These are phyloP conservation scores for Allium cepa DNA, from an alignment of 106 monocot genomes.

Conservation along the genomic window DNA sequence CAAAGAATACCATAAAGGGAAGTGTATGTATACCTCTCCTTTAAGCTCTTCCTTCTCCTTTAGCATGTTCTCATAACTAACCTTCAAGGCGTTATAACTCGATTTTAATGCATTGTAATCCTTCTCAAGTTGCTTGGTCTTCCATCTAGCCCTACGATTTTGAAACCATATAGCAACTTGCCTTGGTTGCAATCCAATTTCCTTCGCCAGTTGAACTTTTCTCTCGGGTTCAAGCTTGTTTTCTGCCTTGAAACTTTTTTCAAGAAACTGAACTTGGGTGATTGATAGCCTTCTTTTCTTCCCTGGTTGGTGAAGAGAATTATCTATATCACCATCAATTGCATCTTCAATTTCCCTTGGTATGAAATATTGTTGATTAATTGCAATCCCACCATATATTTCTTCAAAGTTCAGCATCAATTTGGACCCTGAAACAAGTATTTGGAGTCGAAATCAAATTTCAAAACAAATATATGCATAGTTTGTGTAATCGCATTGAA, in stretches of 20 bases:
- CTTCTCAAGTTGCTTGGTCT: conserved; percentile 59
- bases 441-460: background rate
- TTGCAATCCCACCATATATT: background rate
- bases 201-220: conserved; percentile 64
- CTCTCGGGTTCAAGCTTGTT: conserved; percentile 85
- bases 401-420: conserved; percentile 40
- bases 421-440: conserved; percentile 30
- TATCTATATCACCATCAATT: conserved; percentile 20
- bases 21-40: conserved; percentile 33
- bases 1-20: no score
- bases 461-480: no score
- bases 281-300: conserved; percentile 51
- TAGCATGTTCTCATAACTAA: conserved; percentile 31
- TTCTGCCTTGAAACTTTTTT: conserved; percentile 65
- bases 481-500: no score
- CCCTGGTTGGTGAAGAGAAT: conserved; percentile 31
- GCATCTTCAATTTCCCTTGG: background rate
- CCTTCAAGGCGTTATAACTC: conserved; percentile 39
- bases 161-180: conserved; percentile 77
- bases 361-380: background rate
- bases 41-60: conserved; percentile 53
- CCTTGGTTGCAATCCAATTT: conserved; percentile 59
- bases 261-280: conserved; percentile 20
- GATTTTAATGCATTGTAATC: conserved; percentile 59
- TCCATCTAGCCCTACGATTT: conserved; percentile 55